Conservation (phyloP, 1,284 basidiomycete species). For the Ceratobasidium sp. region DNA sequence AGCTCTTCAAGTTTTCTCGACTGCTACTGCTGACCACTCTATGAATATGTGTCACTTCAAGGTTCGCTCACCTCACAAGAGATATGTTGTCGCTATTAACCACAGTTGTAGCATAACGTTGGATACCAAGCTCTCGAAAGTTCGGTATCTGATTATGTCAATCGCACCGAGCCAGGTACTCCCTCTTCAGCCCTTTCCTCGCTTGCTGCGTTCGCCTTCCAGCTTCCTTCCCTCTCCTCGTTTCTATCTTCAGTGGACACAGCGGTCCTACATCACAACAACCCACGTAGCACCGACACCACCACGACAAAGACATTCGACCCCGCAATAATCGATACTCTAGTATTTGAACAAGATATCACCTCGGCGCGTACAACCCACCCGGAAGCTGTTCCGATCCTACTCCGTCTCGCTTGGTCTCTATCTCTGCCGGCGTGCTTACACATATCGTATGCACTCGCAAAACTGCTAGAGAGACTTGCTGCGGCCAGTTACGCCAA, state of each 20-base stretch:
- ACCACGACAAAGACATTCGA: slow-evolving; percentile 55
- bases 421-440: neutral
- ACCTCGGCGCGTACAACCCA: slow-evolving; percentile 44
- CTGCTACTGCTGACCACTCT: slow-evolving; percentile 70
- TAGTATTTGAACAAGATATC: slow-evolving; percentile 45
- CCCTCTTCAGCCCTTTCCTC: slow-evolving; percentile 19
- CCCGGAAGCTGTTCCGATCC: slow-evolving; percentile 49
- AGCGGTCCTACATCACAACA: slow-evolving; percentile 60
- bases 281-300: slow-evolving; percentile 61
- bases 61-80: slow-evolving; percentile 59
- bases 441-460: slow-evolving; percentile 61
- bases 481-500: slow-evolving; percentile 74
- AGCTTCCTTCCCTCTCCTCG: slow-evolving; percentile 32
- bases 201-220: slow-evolving; percentile 34
- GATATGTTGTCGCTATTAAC: neutral
- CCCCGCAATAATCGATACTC: slow-evolving; percentile 57
- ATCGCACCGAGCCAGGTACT: slow-evolving; percentile 18
- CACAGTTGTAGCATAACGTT: slow-evolving; percentile 67
- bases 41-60: slow-evolving; percentile 76
- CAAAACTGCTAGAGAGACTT: slow-evolving; percentile 74
- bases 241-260: slow-evolving; percentile 25
- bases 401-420: slow-evolving; percentile 46
- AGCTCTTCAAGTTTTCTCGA: slow-evolving; percentile 73
- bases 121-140: slow-evolving; percentile 74
- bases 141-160: slow-evolving; percentile 18